A percentile compares a stretch with the other conserved stretches of the same genome.
These are phyloP conservation scores for Globisporangium parvum DNA, from an alignment of 352 stramenopile genomes.

Conservation along the genomic window DNA sequence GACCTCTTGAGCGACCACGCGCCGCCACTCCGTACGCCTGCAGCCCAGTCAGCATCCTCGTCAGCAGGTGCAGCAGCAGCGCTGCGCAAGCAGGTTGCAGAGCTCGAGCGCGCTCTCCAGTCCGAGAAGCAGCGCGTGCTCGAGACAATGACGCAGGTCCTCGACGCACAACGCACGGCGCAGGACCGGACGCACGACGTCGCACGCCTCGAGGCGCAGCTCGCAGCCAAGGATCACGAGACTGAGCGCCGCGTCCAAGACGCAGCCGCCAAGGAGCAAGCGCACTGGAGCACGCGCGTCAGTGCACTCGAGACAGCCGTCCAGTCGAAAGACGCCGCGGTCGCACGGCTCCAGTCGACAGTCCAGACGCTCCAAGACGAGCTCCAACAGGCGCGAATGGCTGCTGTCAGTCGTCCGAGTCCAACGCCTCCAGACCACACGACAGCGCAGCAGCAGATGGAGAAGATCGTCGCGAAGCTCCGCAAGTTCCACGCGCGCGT, in stretches of 20 bases:
- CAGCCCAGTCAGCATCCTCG: not conserved
- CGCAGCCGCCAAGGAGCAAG: conserved; percentile 12
- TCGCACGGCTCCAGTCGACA: conserved; percentile 21
- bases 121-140: conserved; percentile 67
- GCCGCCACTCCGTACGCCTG: not conserved
- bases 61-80: no score
- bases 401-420: conserved; percentile 11
- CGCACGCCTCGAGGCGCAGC: conserved; percentile 27
- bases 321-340: conserved; percentile 22
- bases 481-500: conserved; percentile 41
- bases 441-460: conserved; percentile 21
- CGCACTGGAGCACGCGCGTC: conserved; percentile 19
- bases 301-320: conserved; percentile 27
- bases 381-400: not conserved
- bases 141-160: conserved; percentile 59
- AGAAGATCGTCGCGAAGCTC: conserved; percentile 34
- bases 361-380: conserved; percentile 19
- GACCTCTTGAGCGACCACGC: conserved; percentile 13
- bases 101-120: conserved; percentile 44
- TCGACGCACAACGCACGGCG: conserved; percentile 60
- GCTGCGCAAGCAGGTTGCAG: conserved; percentile 2
- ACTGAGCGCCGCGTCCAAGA: conserved; percentile 19
- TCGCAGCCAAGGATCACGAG: conserved; percentile 23
- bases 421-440: not conserved
- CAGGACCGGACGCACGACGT: conserved; percentile 46